A percentile compares a stretch with the other conserved stretches of the same genome.
Evolutionary conservation across 2,329 filamentous ascomycete genomes (phyloP).

Genomic region (Dothideomycetes sp.): DNA sequence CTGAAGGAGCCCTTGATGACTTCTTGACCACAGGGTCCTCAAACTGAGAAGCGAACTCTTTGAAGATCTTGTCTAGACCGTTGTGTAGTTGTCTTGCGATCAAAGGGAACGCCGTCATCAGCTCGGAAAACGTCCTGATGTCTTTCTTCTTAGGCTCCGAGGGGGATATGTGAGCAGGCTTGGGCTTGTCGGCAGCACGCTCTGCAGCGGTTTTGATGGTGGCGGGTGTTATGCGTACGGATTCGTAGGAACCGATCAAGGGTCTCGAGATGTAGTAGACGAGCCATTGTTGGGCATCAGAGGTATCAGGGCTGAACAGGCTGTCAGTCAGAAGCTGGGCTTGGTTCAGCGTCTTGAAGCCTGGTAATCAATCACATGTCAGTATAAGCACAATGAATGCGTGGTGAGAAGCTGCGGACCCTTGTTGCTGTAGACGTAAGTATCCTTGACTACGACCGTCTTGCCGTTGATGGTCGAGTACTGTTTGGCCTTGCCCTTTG

Average conservation of each 20-base stretch:
- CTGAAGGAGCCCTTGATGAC: slow-evolving; percentile 26
- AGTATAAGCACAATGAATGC: not conserved
- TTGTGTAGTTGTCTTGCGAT: slow-evolving; percentile 94
- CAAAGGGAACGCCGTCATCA: slow-evolving; percentile 86
- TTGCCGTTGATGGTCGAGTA: slow-evolving; percentile 87
- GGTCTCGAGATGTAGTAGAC: slow-evolving; percentile 93
- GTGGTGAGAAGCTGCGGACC: slow-evolving; percentile 41
- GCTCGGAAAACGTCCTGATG: slow-evolving; percentile 79
- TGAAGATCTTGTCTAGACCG: slow-evolving; percentile 79
- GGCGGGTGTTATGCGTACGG: slow-evolving; percentile 62
- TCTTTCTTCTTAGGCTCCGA: slow-evolving; percentile 67
- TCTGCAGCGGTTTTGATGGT: slow-evolving; percentile 28
- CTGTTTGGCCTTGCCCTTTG: slow-evolving; percentile 85
- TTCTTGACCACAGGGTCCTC: slow-evolving; percentile 64
- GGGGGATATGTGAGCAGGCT: slow-evolving; percentile 17
- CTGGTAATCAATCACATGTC: too few species aligned
- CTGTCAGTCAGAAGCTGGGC: slow-evolving; percentile 76
- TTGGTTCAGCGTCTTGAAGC: slow-evolving; percentile 86
- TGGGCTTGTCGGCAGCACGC: slow-evolving; percentile 20
- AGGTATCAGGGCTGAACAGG: slow-evolving; percentile 81
- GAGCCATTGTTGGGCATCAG: slow-evolving; percentile 87
- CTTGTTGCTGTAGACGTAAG: slow-evolving; percentile 91
- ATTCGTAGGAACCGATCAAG: slow-evolving; percentile 73
- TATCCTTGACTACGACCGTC: slow-evolving; percentile 90
- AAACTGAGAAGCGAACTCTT: slow-evolving; percentile 77